Conservation (phyloP, 768 basidiomycete genomes). For the Kondoa malvinella region DNA sequence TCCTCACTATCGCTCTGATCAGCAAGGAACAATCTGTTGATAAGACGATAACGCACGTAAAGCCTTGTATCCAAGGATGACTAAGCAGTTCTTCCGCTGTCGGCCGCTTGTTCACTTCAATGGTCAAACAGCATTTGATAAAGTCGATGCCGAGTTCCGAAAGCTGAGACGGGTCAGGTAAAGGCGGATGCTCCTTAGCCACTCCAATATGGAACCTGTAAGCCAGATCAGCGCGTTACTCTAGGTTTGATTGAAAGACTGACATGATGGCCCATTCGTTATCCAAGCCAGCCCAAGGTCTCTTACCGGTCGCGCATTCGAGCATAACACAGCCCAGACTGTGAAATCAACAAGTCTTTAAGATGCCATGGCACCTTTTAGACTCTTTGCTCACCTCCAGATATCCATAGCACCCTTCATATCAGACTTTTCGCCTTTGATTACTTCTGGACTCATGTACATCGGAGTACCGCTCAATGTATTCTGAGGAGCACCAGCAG, state of each 20-base stretch:
- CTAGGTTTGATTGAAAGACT: too few species aligned
- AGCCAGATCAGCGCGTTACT: too few species aligned
- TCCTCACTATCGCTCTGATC: constrained; percentile 11
- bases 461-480: constrained; percentile 55
- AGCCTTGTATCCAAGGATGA: constrained; percentile 58
- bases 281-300: constrained; percentile 96
- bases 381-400: constrained; percentile 49
- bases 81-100: constrained; percentile 67
- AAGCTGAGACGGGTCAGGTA: constrained; percentile 79
- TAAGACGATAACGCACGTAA: constrained; percentile 16
- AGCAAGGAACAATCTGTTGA: not conserved
- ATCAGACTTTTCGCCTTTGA: constrained; percentile 78
- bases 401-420: constrained; percentile 93
- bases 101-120: constrained; percentile 69
- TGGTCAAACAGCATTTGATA: constrained; percentile 74
- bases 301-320: constrained; percentile 87
- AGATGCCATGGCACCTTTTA: too few species aligned
- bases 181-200: constrained; percentile 83
- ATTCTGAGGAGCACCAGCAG: not conserved
- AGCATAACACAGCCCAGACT: constrained; percentile 82
- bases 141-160: constrained; percentile 80
- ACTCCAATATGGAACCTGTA: constrained; percentile 99
- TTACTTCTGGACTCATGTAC: constrained; percentile 99
- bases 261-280: constrained; percentile 69
- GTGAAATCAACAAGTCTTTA: not conserved